phyloP scores from a whole-genome alignment of 148 eudicot genomes.

The Suaeda aralocaspica region DNA sequence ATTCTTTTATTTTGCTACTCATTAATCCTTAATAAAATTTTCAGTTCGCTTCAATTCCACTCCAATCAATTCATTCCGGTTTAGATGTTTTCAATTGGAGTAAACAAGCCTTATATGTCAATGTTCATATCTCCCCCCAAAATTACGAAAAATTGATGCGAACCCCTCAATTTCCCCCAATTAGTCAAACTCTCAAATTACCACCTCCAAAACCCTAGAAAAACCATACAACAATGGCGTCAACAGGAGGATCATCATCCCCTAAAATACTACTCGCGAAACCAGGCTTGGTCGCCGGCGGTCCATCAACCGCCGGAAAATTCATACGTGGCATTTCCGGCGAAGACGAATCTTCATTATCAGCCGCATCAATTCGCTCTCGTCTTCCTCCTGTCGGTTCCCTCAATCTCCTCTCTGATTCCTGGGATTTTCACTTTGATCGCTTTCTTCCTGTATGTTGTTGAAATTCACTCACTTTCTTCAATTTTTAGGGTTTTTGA shows the following conservation, averaged over 20 bases:
- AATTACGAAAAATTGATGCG: too few relatives aligned
- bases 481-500: background rate
- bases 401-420: conserved; percentile 78
- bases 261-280: conserved; percentile 75
- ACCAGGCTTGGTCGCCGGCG: conserved; percentile 47
- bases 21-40: too few relatives aligned
- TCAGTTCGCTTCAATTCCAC: too few relatives aligned
- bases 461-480: background rate
- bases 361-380: conserved; percentile 50
- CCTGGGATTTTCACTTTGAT: conserved; percentile 77
- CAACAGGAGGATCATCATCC: conserved; percentile 30
- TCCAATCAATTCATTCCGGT: too few relatives aligned
- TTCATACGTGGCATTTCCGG: conserved; percentile 42
- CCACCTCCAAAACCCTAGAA: background rate
- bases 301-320: conserved; percentile 35
- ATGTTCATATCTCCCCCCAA: too few relatives aligned
- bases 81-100: too few relatives aligned
- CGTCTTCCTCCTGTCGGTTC: conserved; percentile 73
- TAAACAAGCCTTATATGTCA: too few relatives aligned
- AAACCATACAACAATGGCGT: conserved; percentile 28
- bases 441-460: conserved; percentile 33
- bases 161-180: background rate
- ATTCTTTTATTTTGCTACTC: too few relatives aligned
- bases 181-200: background rate
- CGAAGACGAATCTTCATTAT: conserved; percentile 38